These are phyloP conservation scores for Phialemoniopsis sp. DNA, from an alignment of 2,329 filamentous ascomycete species.

Conservation along the genomic window DNA sequence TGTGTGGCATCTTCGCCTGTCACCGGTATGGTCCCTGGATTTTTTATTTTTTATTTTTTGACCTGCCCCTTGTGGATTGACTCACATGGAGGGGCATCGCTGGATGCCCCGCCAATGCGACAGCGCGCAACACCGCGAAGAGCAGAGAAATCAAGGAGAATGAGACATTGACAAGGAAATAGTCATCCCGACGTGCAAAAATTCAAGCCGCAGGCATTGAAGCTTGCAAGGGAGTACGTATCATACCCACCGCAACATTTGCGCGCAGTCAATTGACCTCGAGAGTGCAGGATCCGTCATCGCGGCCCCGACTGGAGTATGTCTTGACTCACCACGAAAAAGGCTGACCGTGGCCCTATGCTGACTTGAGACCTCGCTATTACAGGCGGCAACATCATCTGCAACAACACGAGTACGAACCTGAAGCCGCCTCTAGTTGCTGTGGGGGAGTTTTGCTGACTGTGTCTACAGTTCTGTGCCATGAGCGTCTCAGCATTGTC, in stretches of 20 bases:
- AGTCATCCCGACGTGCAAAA: slow-evolving; percentile 91
- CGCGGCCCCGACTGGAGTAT: slow-evolving; percentile 98
- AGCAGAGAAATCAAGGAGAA: slow-evolving; percentile 6
- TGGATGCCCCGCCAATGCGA: slow-evolving; percentile 18
- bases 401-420: slow-evolving; percentile 81
- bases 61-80: slow-evolving; percentile 11
- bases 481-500: slow-evolving; percentile 96
- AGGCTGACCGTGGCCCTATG: slow-evolving; percentile 5
- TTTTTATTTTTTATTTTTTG: slow-evolving; percentile 4
- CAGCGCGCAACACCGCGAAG: too few species aligned
- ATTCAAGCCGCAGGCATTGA: slow-evolving; percentile 92
- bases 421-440: too few species aligned
- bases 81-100: slow-evolving; percentile 25
- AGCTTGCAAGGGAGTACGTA: slow-evolving; percentile 88
- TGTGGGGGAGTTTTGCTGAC: too few species aligned
- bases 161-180: slow-evolving; percentile 15
- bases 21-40: slow-evolving; percentile 62
- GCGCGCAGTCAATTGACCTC: slow-evolving; percentile 32
- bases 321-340: slow-evolving; percentile 31
- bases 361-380: too few species aligned
- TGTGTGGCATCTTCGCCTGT: slow-evolving; percentile 98
- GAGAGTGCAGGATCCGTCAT: slow-evolving; percentile 71
- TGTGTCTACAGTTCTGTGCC: slow-evolving; percentile 69
- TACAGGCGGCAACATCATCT: slow-evolving; percentile 80
- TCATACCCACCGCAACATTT: slow-evolving; percentile 9